A percentile compares a stretch with the other conserved stretches of the same genome.
Conservation (phyloP, 2,329 filamentous ascomycete genomes). For the Didymella exigua region DNA sequence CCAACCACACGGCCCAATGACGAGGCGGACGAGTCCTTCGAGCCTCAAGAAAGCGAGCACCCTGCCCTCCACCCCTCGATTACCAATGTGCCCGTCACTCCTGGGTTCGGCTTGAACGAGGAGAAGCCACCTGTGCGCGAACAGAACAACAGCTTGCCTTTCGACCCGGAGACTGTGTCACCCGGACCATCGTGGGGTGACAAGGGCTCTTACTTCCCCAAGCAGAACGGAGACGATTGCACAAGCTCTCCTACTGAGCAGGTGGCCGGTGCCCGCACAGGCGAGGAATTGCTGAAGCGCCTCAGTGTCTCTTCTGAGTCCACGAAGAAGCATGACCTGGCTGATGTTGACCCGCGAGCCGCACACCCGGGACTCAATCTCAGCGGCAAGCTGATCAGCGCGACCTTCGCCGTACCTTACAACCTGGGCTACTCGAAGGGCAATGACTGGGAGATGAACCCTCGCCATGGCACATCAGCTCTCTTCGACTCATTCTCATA, state of each 20-base stretch:
- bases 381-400: slow-evolving; percentile 68
- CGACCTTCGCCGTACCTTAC: slow-evolving; percentile 68
- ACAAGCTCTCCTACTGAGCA: slow-evolving; percentile 49
- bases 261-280: slow-evolving; percentile 53
- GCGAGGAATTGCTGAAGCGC: slow-evolving; percentile 59
- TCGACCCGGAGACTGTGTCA: slow-evolving; percentile 37
- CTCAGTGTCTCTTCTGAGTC: slow-evolving; percentile 53
- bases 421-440: slow-evolving; percentile 59
- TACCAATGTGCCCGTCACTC: slow-evolving; percentile 52
- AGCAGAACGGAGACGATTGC: slow-evolving; percentile 26
- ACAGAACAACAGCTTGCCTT: slow-evolving; percentile 31
- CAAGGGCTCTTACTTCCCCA: slow-evolving; percentile 40
- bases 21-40: slow-evolving; percentile 27
- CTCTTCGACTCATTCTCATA: slow-evolving; percentile 90
- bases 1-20: slow-evolving; percentile 27
- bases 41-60: slow-evolving; percentile 39
- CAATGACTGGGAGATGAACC: slow-evolving; percentile 69
- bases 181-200: slow-evolving; percentile 45
- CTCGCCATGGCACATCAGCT: slow-evolving; percentile 85
- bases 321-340: slow-evolving; percentile 48
- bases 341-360: slow-evolving; percentile 59
- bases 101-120: slow-evolving; percentile 48
- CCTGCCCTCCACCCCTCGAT: slow-evolving; percentile 49
- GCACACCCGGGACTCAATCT: slow-evolving; percentile 63
- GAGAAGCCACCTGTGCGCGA: slow-evolving; percentile 40